Evolutionary conservation across 2,329 filamentous ascomycete species (phyloP).

Genomic region (Cyclaneusma minus): DNA sequence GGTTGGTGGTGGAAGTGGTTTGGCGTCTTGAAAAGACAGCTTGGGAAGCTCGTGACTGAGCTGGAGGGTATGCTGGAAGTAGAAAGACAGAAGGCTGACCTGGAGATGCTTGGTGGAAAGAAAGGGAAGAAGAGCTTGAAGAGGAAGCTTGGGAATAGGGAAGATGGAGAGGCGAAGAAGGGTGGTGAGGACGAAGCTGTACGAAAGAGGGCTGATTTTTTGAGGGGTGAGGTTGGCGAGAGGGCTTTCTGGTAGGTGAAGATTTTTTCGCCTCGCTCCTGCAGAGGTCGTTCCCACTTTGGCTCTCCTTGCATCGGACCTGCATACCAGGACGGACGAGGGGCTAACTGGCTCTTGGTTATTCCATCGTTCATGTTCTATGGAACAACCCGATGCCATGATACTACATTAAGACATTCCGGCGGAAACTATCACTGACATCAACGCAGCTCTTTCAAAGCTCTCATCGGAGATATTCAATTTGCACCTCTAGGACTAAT

Average conservation of each 20-base stretch:
- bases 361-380: no score
- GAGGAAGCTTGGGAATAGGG: no score
- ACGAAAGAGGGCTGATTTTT: conserved; percentile 20
- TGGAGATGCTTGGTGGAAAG: conserved; percentile 23
- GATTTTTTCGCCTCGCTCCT: not conserved
- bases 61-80: conserved; percentile 13
- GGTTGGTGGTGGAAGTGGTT: conserved; percentile 68
- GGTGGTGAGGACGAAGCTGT: not conserved
- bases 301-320: no score
- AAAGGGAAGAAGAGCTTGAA: conserved; percentile 12
- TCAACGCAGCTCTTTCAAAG: conserved; percentile 42
- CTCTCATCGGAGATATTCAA: conserved; percentile 55
- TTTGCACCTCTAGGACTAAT: conserved; percentile 58
- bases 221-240: conserved; percentile 24
- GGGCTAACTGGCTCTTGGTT: no score
- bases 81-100: conserved; percentile 12
- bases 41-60: conserved; percentile 34
- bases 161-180: conserved; percentile 18
- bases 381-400: no score
- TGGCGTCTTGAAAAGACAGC: conserved; percentile 51
- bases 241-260: conserved; percentile 28
- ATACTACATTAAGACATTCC: no score
- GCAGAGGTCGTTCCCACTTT: not conserved
- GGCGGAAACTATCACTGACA: no score
- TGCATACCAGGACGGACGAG: no score